Base-by-base conservation (phyloP, 1,139 yeast species). In the Groenewaldozyma sp. region DNA sequence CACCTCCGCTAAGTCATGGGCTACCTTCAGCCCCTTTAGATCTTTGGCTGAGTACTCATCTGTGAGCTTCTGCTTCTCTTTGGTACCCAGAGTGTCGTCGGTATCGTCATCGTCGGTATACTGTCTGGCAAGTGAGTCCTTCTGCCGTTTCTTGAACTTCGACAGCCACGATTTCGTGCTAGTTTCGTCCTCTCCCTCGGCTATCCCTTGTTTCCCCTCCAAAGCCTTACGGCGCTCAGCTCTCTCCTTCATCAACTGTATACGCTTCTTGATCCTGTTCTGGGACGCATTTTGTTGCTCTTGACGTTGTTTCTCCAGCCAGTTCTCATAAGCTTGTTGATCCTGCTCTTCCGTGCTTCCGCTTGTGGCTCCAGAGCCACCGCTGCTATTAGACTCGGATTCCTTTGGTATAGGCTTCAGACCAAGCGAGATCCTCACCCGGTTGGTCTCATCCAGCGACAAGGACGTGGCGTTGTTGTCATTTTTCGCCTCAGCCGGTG, bases 1-100 rank as follows among this genome's bases (percentile, higher is more conserved):
- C n/a, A 76, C 52, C 18, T 72, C 76, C 4, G 55, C 52, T 3
- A 63, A 39, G 31, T 58, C 61, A 53, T 76, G 82, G 0, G 67
- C 70, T 7, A 78, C 70, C 32, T 60, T 64, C 3, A 73, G 43
- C 1, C 73, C 73, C 3, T 55, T 52, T 16, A 65, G 45, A 37
- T 62, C 65, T 13, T 51, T 52, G 0, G 56, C 43, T 2, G 54
- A 45, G 20, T 52, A 56, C 20, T 20, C n/a, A 17, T 27, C 16
- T 28, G 36, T 36, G 39, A 4, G 4, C 4, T 14, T 6, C 16
- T 35, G 31, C n/a, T 27, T 27, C 10, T 19, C 21, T 24, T 19
- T 38, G n/a, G 14, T 17, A n/a, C 36, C 38, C 17, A 37, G 41
- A 6, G 40, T 40, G 13, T 34, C 48, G 11, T 38, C 45, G 6